Percentiles rank a stretch among this genome's conserved stretches.
phyloP scores from a whole-genome alignment of 176 grass and related monocot species.

The Aegilops tauschii region DNA sequence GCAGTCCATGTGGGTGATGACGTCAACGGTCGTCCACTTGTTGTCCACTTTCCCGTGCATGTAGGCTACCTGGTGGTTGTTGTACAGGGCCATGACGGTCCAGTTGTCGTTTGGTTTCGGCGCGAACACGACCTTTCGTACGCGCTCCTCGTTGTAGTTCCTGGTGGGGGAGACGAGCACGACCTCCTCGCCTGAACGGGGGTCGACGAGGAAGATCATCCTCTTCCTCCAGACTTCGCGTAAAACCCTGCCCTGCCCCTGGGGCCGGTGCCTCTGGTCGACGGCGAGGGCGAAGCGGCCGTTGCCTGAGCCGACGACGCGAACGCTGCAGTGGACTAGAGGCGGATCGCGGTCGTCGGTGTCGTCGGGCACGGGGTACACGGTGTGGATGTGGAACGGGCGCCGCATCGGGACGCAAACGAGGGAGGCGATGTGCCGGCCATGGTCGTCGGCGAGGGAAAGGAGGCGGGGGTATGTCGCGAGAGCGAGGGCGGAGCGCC shows the following conservation, averaged over 20 bases:
- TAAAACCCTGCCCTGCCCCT: too few relatives aligned
- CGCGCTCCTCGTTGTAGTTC: neutral
- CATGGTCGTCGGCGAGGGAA: neutral
- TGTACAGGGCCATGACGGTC: neutral
- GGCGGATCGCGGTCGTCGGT: too few relatives aligned
- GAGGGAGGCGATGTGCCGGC: neutral
- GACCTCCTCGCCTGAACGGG: neutral
- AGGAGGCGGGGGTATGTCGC: neutral
- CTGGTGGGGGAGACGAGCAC: neutral
- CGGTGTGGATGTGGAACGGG: neutral
- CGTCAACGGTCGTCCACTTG: neutral
- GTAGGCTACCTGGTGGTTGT: neutral
- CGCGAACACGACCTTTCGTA: conserved; percentile 18
- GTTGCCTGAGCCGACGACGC: neutral
- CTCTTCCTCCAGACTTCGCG: fast-evolving
- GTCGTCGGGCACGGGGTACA: neutral
- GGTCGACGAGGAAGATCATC: neutral
- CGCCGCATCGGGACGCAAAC: neutral
- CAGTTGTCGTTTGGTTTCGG: neutral
- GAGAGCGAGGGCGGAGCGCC: neutral
- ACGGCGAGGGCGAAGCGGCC: neutral
- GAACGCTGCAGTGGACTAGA: too few relatives aligned
- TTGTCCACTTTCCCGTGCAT: neutral
- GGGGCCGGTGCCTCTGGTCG: neutral
- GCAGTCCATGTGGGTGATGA: too few relatives aligned